Conservation (phyloP, 345 rosid genomes). For the Aquilaria sinensis region DNA sequence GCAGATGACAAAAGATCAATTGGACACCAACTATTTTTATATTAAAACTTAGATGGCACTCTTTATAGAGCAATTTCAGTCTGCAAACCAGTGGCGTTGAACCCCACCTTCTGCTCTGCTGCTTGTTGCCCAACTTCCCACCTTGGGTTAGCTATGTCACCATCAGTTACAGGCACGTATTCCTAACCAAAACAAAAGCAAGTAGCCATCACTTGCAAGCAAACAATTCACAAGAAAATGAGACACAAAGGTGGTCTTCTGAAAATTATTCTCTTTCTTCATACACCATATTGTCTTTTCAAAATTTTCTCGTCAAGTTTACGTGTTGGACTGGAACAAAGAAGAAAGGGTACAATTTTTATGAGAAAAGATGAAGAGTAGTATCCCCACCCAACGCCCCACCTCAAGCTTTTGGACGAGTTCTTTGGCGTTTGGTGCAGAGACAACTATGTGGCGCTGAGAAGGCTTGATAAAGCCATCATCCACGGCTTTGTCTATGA, state of each 20-base stretch:
- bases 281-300: too few relatives aligned
- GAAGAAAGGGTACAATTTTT: background rate
- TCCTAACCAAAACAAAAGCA: constrained; percentile 26
- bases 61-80: constrained; percentile 47
- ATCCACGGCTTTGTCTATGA: constrained; percentile 56
- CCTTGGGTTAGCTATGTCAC: constrained; percentile 34
- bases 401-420: constrained; percentile 65
- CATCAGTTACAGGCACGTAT: constrained; percentile 54
- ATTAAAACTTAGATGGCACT: background rate
- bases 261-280: background rate
- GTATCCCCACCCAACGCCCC: background rate
- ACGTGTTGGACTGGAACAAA: background rate
- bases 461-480: constrained; percentile 52
- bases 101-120: constrained; percentile 19
- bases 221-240: background rate
- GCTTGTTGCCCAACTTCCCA: constrained; percentile 53
- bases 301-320: too few relatives aligned
- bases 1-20: background rate
- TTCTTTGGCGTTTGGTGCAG: constrained; percentile 46
- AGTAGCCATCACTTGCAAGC: background rate
- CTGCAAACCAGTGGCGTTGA: constrained; percentile 36
- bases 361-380: background rate
- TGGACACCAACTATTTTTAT: background rate
- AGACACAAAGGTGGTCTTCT: background rate
- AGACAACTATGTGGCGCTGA: constrained; percentile 53